These are phyloP conservation scores for Colletotrichum gigasporum DNA, from an alignment of 2,329 filamentous ascomycete genomes.

Conservation along the genomic window DNA sequence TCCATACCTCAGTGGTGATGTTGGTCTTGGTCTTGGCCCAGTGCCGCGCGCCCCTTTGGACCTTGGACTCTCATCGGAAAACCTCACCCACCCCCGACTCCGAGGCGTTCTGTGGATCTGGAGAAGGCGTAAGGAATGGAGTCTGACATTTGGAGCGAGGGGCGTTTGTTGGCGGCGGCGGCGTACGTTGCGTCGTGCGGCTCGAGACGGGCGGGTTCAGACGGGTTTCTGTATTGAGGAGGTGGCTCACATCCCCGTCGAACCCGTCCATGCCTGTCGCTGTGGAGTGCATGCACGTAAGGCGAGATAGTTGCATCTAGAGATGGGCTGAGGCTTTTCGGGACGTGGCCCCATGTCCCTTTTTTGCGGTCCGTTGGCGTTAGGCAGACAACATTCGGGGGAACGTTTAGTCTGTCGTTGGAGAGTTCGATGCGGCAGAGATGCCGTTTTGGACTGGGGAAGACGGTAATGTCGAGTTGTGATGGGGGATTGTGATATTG, in stretches of 20 bases:
- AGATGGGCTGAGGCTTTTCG: constrained; percentile 9
- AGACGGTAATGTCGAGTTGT: not conserved
- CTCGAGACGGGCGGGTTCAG: too few relatives aligned
- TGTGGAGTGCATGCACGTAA: constrained; percentile 15
- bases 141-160: not conserved
- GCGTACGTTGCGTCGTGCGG: too few relatives aligned
- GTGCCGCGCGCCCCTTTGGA: not conserved
- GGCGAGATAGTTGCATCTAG: constrained; percentile 1
- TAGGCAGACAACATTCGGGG: not conserved
- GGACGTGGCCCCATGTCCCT: not conserved
- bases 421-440: too few relatives aligned
- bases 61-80: constrained; percentile 23
- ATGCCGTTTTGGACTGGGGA: not conserved
- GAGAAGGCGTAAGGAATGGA: constrained; percentile 11
- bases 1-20: not conserved
- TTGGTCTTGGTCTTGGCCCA: not conserved
- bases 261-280: not conserved
- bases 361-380: not conserved
- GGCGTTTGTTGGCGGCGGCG: not conserved
- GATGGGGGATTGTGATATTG: constrained; percentile 11
- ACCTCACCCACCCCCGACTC: not conserved
- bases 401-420: too few relatives aligned
- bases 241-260: not conserved
- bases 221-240: too few relatives aligned
- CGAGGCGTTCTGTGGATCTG: not conserved